Base-by-base conservation (phyloP, 257 asterid genomes). In the Capsicum baccatum region DNA sequence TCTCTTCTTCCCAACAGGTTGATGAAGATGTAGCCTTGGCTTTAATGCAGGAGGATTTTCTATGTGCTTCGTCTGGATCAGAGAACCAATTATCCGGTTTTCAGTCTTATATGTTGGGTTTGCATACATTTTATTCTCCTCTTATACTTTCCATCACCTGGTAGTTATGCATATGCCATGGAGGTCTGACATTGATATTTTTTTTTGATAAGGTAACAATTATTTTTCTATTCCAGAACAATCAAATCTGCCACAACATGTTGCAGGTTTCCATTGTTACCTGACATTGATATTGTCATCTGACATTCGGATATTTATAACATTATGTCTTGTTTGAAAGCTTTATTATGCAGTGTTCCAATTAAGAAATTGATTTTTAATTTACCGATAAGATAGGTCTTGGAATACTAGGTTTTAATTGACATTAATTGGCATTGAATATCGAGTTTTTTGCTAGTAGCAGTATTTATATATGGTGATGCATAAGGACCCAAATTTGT, bases 1-100 rank as follows among this genome's bases (percentile, higher is more conserved):
- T 42, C 52, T 81, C 58, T 60, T 64, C 64, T 83, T 83, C 35
- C 84, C 83, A 83, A 85, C 91, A 96, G 98, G 87, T 87, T 84
- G 94, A 91, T 89, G 92, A 83, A 68, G 89, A 89, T 79, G 81
- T 91, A 35, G 88, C 95, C 57, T 87, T 86, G 87, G 92, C 90
- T 58, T 88, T 91, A 90, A 93, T 88, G 84, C 92, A 83, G 66
- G 92, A 89, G 79, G 90, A 84, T 84, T 78, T 87, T 14, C 81
- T 79, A 14, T 88, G 21, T 76, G 84, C 86, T 82, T 64, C 79
- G 50, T 74, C 93, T 82, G 88, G 81, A 82, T 92, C 85, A 89
- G 90, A 71, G 88, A 81, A 57, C 89, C 82, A 35, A 83, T 79
- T 11, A 55, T 58, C 84, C 54, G 84, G n/a, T n/a, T n/a, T n/a